Evolutionary conservation across 305 asterid genomes (phyloP), one percentile per base, ranked within the genome.

Genomic region (Fraxinus floribunda): DNA sequence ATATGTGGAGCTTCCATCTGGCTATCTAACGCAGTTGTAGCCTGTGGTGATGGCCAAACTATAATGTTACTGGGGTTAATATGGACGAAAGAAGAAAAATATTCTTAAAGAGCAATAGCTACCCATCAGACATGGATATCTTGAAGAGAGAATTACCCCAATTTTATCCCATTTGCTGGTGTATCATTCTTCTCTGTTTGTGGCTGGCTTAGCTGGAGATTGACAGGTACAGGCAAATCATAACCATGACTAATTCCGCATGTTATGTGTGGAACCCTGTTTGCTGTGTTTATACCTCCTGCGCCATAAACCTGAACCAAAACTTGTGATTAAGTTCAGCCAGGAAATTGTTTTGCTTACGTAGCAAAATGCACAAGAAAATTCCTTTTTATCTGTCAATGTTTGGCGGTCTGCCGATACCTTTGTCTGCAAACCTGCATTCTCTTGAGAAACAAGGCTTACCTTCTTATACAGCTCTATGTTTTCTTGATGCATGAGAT

Each of bases 191-290:
- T 79, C 81, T 81, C 85, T 26, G 52, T 84, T 62, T 77, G 88
- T 76, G 91, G 91, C 79, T 84, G 95, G 86, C 90, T 83, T 81
- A 93, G 89, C 90, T 90, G 90, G 35, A 90, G 95, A 86, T 80
- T 86, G 76, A 89, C 78, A 3, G 92, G 88, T 79, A 80, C 85
- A 38, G 88, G 78, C 72, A 85, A 46, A 62, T 84, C 90, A 83
- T 80, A 80, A 36, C 78, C 88, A 44, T 75, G 87, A 78, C 78
- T 78, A 16, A 75, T 79, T 70, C 84, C 84, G 35, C 64, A 49
- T 74, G 76, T 80, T 64, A 76, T 18, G 22, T 66, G 86, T 52
- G 76, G 24, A 76, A 78, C 78, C 24, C 81, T 75, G 76, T 85
- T 87, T 80, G 62, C 84, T 83, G 84, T 90, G 64, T 81, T 86